These are phyloP conservation scores for Pistacia atlantica DNA, from an alignment of 345 rosid species.

Conservation along the genomic window DNA sequence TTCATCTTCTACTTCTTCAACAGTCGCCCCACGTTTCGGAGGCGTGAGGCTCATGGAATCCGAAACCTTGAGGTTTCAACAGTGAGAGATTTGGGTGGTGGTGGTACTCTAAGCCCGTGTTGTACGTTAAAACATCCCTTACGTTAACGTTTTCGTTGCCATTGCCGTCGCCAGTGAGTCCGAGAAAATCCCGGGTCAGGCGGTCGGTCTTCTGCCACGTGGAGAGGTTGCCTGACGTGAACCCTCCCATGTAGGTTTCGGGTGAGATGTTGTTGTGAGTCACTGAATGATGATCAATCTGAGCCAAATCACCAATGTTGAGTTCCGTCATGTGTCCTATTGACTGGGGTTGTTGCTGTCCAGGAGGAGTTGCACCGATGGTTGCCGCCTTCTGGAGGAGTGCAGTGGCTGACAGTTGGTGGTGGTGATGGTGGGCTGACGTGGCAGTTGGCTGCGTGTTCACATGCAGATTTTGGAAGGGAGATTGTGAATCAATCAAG, in stretches of 20 bases:
- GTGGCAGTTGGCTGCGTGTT: constrained; percentile 26
- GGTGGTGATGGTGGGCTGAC: constrained; percentile 33
- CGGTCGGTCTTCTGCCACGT: constrained; percentile 69
- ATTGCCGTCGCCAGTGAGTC: constrained; percentile 46
- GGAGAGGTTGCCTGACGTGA: constrained; percentile 35
- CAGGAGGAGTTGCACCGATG: constrained; percentile 43
- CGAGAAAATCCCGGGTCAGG: constrained; percentile 81
- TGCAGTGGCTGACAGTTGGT: constrained; percentile 74
- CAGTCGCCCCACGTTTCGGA: constrained; percentile 48
- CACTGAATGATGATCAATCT: constrained; percentile 16
- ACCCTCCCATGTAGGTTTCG: constrained; percentile 31
- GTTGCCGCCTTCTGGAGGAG: constrained; percentile 88
- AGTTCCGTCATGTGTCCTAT: constrained; percentile 36
- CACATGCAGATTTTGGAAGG: constrained; percentile 37
- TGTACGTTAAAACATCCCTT: constrained; percentile 48
- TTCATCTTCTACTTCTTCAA: background rate
- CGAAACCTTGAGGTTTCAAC: constrained; percentile 53
- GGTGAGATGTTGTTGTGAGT: constrained; percentile 34
- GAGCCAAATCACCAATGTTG: constrained; percentile 30
- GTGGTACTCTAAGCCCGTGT: constrained; percentile 52
- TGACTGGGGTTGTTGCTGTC: constrained; percentile 31
- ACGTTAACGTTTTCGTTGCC: constrained; percentile 32
- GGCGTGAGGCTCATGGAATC: constrained; percentile 46
- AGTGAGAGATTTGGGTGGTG: constrained; percentile 13
- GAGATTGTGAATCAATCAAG: constrained; percentile 19